Conservation (phyloP, 306 rosid species). For the Rubus idaeus region DNA sequence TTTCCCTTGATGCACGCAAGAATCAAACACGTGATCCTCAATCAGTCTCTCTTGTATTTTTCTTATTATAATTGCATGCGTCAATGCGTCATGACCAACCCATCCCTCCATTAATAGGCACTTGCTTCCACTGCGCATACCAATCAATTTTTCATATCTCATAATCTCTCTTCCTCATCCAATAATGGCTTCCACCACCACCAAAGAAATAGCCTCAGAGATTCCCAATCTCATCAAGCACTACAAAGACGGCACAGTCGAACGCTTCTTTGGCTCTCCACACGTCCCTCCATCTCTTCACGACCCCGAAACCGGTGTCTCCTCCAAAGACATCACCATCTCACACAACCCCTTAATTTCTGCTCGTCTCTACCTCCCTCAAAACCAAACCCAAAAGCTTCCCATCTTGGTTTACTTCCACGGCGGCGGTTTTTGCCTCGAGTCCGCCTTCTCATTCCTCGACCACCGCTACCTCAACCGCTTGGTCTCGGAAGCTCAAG, state of each 20-base stretch:
- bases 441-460: constrained; percentile 43
- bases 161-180: not conserved
- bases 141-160: not conserved
- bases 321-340: constrained; percentile 51
- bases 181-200: constrained; percentile 1
- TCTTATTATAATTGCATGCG: too few relatives aligned
- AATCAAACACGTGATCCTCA: not conserved
- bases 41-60: too few relatives aligned
- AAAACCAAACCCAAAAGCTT: constrained; percentile 15
- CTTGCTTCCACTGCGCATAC: too few relatives aligned
- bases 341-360: constrained; percentile 41
- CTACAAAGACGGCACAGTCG: constrained; percentile 51
- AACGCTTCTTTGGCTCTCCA: constrained; percentile 29
- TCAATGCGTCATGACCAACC: too few relatives aligned
- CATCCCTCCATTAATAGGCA: not conserved
- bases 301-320: constrained; percentile 40
- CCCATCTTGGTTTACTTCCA: constrained; percentile 53
- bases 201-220: constrained; percentile 38
- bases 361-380: constrained; percentile 49
- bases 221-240: constrained; percentile 33
- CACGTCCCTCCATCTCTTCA: constrained; percentile 33
- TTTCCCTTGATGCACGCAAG: too few relatives aligned
- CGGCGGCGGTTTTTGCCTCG: constrained; percentile 38
- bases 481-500: constrained; percentile 37
- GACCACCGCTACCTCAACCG: constrained; percentile 44